These are phyloP conservation scores for Massospora cicadina DNA, from an alignment of 371 early-diverging fungal species.

Conservation along the genomic window DNA sequence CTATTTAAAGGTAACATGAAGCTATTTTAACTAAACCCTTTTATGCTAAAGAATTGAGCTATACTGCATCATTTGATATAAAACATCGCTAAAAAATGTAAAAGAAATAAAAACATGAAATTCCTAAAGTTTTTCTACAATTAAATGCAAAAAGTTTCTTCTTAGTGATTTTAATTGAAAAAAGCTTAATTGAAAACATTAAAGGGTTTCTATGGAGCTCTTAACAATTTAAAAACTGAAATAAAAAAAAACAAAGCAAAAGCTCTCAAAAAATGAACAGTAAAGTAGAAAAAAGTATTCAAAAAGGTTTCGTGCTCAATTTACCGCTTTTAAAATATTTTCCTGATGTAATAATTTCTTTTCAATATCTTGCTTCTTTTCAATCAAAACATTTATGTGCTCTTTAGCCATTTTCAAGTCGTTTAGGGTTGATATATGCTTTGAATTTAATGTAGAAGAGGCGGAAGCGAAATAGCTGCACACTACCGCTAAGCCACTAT, in stretches of 20 bases:
- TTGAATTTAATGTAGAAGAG: too few species aligned
- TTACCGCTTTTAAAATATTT: neutral
- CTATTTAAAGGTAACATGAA: too few species aligned
- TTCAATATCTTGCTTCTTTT: neutral
- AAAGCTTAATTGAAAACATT: neutral
- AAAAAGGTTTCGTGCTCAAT: too few species aligned
- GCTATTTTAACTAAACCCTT: too few species aligned
- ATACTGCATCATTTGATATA: too few species aligned
- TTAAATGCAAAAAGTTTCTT: neutral
- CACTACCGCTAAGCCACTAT: too few species aligned
- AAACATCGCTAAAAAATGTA: too few species aligned
- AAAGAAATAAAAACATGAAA: too few species aligned
- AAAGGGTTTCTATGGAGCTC: neutral
- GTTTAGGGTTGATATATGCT: neutral
- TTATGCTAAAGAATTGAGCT: too few species aligned
- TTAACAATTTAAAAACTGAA: neutral
- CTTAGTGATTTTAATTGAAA: neutral
- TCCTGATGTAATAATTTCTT: neutral
- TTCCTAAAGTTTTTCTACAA: too few species aligned
- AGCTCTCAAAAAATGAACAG: neutral
- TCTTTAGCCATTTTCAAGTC: neutral
- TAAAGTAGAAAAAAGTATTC: neutral
- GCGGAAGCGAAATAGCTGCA: too few species aligned
- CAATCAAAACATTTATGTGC: neutral
- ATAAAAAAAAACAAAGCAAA: neutral